Base-by-base conservation (phyloP, 306 rosid genomes). In the Begonia loranthoides region DNA sequence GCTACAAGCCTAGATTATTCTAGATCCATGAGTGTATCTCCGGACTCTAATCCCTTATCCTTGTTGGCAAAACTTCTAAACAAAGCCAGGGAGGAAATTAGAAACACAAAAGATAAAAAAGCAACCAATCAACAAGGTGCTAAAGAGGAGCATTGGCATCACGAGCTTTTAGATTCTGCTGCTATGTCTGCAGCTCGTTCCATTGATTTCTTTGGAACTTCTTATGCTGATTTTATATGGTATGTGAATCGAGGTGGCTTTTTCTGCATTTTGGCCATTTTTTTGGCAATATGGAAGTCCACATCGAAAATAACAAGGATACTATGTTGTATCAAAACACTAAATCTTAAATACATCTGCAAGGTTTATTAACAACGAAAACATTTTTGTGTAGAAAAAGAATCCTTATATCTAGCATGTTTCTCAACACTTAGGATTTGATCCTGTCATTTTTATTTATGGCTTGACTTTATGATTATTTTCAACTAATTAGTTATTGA, bases 201-300 rank as follows among this genome's bases (percentile, higher is more conserved):
- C 59, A 60, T 60, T 48, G 72, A 77, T 55, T 76, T 76, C 38
- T 66, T 68, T 4, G 60, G 77, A 65, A 55, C 74, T 49, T 69
- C 85, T 65, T 66, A 66, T 53, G 64, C 85, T 73, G 87, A 64
- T 44, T 80, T 89, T 56, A 2, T 85, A 64, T 60, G 94, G 97
- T 89, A 85, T 53, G 83, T 59, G 57, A 54, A 68, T 70, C 24
- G 73, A 44, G 10, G 9, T 55, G 57, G 54, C 69, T 57, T 58
- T 59, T 58, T 57, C 21, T 28, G 36, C 36, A 28, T 28, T 28
- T 28, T 3, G 9, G 36, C 4, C 36, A 28, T 28, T 4, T 4
- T 4, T 4, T 28, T 28, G 9, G 36, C 36, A 28, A 28, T 8
- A 28, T 28, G 6, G 9, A 7, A 28, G 36, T 28, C 36, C 36